A percentile compares a stretch with the other conserved stretches of the same genome.
These are phyloP conservation scores for Nannizzia gypsea DNA, from an alignment of 2,329 filamentous ascomycete species.

Conservation along the genomic window DNA sequence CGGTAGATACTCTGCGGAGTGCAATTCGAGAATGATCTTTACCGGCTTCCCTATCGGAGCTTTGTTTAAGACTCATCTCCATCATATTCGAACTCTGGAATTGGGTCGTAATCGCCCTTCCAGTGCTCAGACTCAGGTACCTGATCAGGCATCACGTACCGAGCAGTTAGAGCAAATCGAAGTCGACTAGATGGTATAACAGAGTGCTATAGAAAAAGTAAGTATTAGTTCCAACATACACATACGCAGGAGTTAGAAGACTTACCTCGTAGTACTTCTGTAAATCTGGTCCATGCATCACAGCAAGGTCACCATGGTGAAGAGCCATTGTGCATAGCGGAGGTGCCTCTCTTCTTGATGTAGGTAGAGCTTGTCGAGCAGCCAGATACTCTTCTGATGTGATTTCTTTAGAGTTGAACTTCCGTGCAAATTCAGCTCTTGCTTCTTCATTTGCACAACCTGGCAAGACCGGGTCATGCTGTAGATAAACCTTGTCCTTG, in stretches of 20 bases:
- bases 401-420: constrained; percentile 16
- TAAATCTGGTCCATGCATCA: constrained; percentile 45
- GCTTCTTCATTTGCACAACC: constrained; percentile 21
- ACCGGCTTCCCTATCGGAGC: no score
- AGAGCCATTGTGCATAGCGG: constrained; percentile 36
- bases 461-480: constrained; percentile 22
- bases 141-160: constrained; percentile 33
- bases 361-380: constrained; percentile 19
- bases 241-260: neutral
- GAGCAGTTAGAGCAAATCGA: constrained; percentile 40
- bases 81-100: constrained; percentile 13
- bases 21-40: no score
- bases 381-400: constrained; percentile 16
- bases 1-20: no score
- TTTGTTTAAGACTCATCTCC: constrained; percentile 16
- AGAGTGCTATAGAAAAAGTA: constrained; percentile 24
- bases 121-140: constrained; percentile 19
- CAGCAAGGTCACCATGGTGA: constrained; percentile 45
- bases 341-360: constrained; percentile 20
- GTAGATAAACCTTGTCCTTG: constrained; percentile 5
- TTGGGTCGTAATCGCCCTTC: constrained; percentile 13
- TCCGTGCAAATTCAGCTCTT: constrained; percentile 18
- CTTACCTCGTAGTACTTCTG: constrained; percentile 45
- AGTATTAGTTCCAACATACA: neutral
- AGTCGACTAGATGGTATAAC: constrained; percentile 35